A percentile compares a stretch with the other conserved stretches of the same genome.
Evolutionary conservation across 306 rosid genomes (phyloP).

Genomic region (Quercus berberidifolia): DNA sequence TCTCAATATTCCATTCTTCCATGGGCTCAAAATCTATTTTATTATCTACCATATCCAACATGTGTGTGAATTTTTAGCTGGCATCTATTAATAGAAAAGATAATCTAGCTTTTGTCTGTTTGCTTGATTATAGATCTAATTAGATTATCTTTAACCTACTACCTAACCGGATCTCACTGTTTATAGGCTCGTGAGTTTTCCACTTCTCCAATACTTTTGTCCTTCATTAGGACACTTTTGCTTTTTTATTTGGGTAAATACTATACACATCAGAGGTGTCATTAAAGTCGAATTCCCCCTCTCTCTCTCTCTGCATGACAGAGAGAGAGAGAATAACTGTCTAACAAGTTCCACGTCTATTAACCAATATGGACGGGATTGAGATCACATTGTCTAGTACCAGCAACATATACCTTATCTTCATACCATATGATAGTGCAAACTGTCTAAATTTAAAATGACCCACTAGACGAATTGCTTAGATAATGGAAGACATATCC

Average conservation of each 20-base stretch:
- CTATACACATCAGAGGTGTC: background rate
- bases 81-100: slow-evolving; percentile 8
- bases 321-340: background rate
- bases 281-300: background rate
- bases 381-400: background rate
- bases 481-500: background rate
- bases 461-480: background rate
- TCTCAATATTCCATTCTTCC: background rate
- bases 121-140: slow-evolving; percentile 29
- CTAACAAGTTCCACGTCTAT: background rate
- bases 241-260: background rate
- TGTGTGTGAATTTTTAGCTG: slow-evolving; percentile 17
- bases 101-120: slow-evolving; percentile 31
- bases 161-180: slow-evolving; percentile 31
- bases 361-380: background rate
- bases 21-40: background rate
- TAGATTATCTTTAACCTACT: slow-evolving; percentile 15
- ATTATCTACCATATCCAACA: background rate
- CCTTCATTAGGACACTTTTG: background rate
- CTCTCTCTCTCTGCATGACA: no score
- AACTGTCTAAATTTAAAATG: background rate
- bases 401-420: background rate
- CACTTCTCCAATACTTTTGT: slow-evolving; percentile 3
- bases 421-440: background rate
- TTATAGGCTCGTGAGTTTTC: slow-evolving; percentile 23